phyloP scores from a whole-genome alignment of 352 stramenopile species.

The Globisporangium yorkense region DNA sequence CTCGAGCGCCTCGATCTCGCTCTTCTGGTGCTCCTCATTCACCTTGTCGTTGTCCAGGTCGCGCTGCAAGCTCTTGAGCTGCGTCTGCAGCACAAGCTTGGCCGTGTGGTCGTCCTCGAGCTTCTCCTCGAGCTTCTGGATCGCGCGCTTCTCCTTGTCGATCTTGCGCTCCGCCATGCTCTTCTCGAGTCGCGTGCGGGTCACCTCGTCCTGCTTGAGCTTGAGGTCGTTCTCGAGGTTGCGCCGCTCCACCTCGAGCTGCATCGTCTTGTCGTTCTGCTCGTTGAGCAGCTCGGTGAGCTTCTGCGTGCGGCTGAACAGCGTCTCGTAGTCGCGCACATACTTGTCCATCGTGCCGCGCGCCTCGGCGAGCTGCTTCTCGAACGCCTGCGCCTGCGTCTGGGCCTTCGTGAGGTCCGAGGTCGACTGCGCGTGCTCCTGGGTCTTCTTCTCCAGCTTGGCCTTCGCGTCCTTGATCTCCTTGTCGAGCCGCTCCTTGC shows the following conservation, averaged over 20 bases:
- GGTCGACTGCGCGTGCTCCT: slow-evolving; percentile 41
- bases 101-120: slow-evolving; percentile 87
- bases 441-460: slow-evolving; percentile 86
- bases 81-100: slow-evolving; percentile 77
- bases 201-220: slow-evolving; percentile 73
- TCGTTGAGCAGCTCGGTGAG: slow-evolving; percentile 91
- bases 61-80: slow-evolving; percentile 79
- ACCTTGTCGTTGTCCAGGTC: slow-evolving; percentile 77
- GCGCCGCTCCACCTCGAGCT: slow-evolving; percentile 72
- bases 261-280: slow-evolving; percentile 85
- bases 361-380: slow-evolving; percentile 82
- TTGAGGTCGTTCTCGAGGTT: slow-evolving; percentile 87
- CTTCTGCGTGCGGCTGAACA: slow-evolving; percentile 89
- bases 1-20: slow-evolving; percentile 83
- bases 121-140: slow-evolving; percentile 88
- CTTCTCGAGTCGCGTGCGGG: slow-evolving; percentile 86
- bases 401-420: slow-evolving; percentile 62
- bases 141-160: slow-evolving; percentile 81
- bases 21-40: slow-evolving; percentile 61
- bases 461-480: slow-evolving; percentile 88
- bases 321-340: slow-evolving; percentile 90
- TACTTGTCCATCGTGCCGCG: slow-evolving; percentile 91
- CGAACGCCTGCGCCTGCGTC: slow-evolving; percentile 63
- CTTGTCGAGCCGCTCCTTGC: slow-evolving; percentile 89
- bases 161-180: slow-evolving; percentile 87